Conservation (phyloP, 208 protist species). For the Histomonas meleagridis region DNA sequence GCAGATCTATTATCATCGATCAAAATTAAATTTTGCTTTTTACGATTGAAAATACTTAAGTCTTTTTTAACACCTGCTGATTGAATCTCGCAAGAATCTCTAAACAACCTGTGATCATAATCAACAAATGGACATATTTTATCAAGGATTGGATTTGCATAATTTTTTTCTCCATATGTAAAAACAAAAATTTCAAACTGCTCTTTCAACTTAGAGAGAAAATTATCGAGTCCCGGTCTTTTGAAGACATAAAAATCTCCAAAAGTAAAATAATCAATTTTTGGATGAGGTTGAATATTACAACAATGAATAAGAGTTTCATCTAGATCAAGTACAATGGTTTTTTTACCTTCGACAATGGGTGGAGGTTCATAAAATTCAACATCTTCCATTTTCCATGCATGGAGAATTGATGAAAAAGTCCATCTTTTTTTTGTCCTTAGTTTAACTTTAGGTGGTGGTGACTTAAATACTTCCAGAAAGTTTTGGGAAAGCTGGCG, state of each 20-base stretch:
- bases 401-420: too few relatives aligned
- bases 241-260: constrained; percentile 38
- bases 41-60: not conserved
- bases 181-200: constrained; percentile 50
- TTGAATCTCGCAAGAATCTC: not conserved
- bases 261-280: not conserved
- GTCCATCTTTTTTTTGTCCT: too few relatives aligned
- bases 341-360: not conserved
- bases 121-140: not conserved
- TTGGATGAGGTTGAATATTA: not conserved
- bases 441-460: too few relatives aligned
- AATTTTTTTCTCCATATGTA: not conserved
- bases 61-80: not conserved
- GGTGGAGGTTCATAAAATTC: too few relatives aligned
- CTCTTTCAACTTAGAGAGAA: constrained; percentile 34
- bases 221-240: constrained; percentile 43
- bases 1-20: not conserved
- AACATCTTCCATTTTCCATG: too few relatives aligned
- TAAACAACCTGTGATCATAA: not conserved
- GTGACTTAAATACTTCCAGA: too few relatives aligned
- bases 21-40: not conserved
- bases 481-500: too few relatives aligned
- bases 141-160: not conserved
- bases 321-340: constrained; percentile 49
- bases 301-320: constrained; percentile 50